phyloP scores from a whole-genome alignment of 2,329 filamentous ascomycete species.

The Aspergillus fumigatiaffinis region DNA sequence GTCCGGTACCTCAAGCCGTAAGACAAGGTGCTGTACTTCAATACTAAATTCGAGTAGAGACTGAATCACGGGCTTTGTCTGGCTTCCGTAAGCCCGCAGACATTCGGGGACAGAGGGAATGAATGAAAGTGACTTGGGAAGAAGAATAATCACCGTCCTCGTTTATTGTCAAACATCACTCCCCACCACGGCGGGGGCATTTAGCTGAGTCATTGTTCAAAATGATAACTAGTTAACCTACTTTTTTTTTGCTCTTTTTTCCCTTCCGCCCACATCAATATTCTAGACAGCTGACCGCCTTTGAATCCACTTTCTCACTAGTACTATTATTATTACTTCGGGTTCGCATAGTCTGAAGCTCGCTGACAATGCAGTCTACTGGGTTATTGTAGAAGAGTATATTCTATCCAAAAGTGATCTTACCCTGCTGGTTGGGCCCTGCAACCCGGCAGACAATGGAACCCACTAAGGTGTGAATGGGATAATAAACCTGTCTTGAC shows the following conservation, averaged over 20 bases:
- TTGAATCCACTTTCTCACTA: background rate
- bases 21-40: background rate
- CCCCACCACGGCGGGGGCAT: constrained; percentile 1
- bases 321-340: background rate
- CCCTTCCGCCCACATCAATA: constrained; percentile 7
- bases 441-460: background rate
- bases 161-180: background rate
- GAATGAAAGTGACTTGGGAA: constrained; percentile 1
- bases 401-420: background rate
- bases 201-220: constrained; percentile 21
- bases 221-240: background rate
- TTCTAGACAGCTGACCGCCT: background rate
- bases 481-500: background rate
- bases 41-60: background rate
- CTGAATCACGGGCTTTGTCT: background rate
- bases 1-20: background rate
- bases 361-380: background rate
- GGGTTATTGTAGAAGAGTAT: background rate
- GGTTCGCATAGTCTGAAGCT: background rate
- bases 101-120: constrained; percentile 2
- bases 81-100: background rate
- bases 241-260: constrained; percentile 7
- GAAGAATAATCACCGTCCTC: constrained; percentile 8
- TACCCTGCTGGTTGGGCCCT: background rate
- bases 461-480: background rate